Conservation (phyloP, 352 stramenopile species). For the Globisporangium nunn region DNA sequence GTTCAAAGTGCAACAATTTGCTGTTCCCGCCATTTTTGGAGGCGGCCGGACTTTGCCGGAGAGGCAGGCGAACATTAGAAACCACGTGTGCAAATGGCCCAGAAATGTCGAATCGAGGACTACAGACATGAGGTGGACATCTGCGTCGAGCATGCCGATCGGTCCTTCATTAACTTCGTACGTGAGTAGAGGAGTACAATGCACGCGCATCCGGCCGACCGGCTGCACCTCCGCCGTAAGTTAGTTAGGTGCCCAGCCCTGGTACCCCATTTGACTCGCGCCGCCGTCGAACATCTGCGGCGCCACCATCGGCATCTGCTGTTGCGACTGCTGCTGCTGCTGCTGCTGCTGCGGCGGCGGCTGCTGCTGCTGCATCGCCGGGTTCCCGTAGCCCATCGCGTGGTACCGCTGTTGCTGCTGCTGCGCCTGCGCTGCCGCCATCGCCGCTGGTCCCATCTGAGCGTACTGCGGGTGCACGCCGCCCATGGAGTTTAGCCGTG, state of each 20-base stretch:
- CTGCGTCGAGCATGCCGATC: neutral
- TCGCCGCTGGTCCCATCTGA: conserved; percentile 14
- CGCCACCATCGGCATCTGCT: conserved; percentile 21
- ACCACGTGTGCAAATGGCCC: neutral
- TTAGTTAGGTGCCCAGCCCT: conserved; percentile 9
- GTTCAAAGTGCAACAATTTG: neutral
- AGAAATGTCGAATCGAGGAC: neutral
- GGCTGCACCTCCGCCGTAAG: neutral
- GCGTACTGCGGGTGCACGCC: conserved; percentile 20
- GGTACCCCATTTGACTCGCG: conserved; percentile 14
- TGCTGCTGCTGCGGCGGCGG: conserved; percentile 12
- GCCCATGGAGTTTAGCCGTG: conserved; percentile 51
- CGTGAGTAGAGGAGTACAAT: neutral
- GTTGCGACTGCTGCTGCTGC: neutral
- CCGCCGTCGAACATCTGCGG: conserved; percentile 17
- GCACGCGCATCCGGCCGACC: neutral
- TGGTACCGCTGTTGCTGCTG: conserved; percentile 11
- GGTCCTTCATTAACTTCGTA: neutral
- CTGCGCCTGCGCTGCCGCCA: conserved; percentile 9
- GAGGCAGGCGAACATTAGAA: neutral
- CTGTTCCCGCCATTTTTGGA: neutral
- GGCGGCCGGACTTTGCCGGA: neutral
- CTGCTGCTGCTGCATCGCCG: conserved; percentile 14
- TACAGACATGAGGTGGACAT: neutral
- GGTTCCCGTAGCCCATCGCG: conserved; percentile 5